Conservation (phyloP, 2,329 filamentous ascomycete species). For the Thielaviopsis punctulata region DNA sequence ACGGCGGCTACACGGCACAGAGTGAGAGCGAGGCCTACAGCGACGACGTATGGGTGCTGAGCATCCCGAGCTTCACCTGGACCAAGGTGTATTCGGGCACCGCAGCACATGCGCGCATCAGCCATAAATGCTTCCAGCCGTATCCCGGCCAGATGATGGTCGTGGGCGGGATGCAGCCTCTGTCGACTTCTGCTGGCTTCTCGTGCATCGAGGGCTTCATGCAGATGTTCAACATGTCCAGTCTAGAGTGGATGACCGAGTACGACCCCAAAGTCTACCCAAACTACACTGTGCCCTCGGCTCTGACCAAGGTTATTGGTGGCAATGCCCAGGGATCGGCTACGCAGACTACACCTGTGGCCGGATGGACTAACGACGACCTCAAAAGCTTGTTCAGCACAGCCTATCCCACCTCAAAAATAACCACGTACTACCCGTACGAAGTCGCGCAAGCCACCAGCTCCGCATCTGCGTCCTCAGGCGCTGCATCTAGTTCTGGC, state of each 20-base stretch:
- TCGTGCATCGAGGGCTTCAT: constrained; percentile 36
- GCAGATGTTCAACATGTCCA: constrained; percentile 56
- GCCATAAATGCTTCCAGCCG: constrained; percentile 56
- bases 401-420: constrained; percentile 37
- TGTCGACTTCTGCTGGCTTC: constrained; percentile 13
- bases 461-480: background rate
- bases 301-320: constrained; percentile 48
- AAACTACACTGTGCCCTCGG: constrained; percentile 51
- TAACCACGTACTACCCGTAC: constrained; percentile 46
- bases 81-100: constrained; percentile 34
- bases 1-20: constrained; percentile 53
- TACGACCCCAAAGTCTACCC: constrained; percentile 49
- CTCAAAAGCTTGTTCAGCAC: constrained; percentile 37
- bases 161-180: constrained; percentile 45
- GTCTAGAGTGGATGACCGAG: constrained; percentile 47
- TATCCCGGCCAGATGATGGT: constrained; percentile 71
- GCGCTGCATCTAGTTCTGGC: background rate
- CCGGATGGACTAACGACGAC: constrained; percentile 32
- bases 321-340: constrained; percentile 49
- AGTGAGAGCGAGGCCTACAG: constrained; percentile 21
- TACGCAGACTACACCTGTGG: constrained; percentile 47
- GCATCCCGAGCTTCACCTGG: constrained; percentile 69
- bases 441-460: constrained; percentile 15
- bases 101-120: constrained; percentile 41
- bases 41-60: constrained; percentile 67